Evolutionary conservation across 441 rosid species (phyloP), one percentile per base, ranked within the genome.

Genomic region (Bocquillonia castaneifolia): DNA sequence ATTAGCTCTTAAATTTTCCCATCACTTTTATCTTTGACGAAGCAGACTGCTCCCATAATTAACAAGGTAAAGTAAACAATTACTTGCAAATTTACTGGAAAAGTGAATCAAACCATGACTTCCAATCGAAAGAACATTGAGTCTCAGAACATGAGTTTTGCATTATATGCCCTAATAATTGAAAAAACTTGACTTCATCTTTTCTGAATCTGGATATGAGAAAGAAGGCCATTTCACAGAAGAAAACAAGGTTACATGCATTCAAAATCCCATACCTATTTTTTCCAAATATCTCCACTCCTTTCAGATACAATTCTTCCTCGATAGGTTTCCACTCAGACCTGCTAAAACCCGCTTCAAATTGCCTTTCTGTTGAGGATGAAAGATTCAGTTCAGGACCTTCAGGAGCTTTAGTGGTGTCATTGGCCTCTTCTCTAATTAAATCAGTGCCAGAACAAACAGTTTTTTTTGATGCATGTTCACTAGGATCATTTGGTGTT

Each of bases 201-300:
- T 26, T 18, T 14, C 15, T 28, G 37, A 26, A 36, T 56, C 62
- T 62, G 34, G 26, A 23, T 63, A 62, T 32, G 10, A 54, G 28
- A 17, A 60, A n/a, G 15, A 65, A 50, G 37, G 37, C 18, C 47
- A 36, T 45, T 8, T 20, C 5, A 59, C 18, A 22, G 70, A 50
- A 63, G 23, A 40, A 47, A 34, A 14, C 34, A 47, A 66, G 28
- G 32, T 29, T 39, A 48, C 57, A 44, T 29, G 57, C 25, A 20
- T 61, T 48, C 59, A 55, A 59, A 71, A 66, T 40, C 22, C 15
- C n/a, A 62, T 81, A 91, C 97, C 98, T 93, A 85, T 89, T 91
- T 89, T 84, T 88, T 40, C 98, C 98, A 79, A 88, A 91, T 61
- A 88, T 84, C 82, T 89, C 84, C 74, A 93, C 83, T 80, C 96